These are phyloP conservation scores for Pichia phayaonensis DNA, from an alignment of 805 yeast species.

Conservation along the genomic window DNA sequence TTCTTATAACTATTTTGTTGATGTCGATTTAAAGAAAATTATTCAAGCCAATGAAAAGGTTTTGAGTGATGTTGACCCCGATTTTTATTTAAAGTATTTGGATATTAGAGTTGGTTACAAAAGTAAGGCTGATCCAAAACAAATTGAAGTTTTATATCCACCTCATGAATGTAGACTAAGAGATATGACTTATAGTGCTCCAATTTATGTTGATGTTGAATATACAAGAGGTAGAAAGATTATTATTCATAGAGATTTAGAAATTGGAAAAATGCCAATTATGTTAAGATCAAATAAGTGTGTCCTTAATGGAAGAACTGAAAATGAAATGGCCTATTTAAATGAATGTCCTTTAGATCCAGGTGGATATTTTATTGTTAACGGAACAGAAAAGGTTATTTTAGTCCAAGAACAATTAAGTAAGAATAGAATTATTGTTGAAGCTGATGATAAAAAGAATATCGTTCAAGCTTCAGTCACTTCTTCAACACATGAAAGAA, in stretches of 20 bases:
- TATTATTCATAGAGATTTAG: slow-evolving; percentile 81
- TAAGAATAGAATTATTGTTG: slow-evolving; percentile 95
- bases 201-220: slow-evolving; percentile 93
- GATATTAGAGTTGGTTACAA: slow-evolving; percentile 88
- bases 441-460: slow-evolving; percentile 90
- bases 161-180: slow-evolving; percentile 96
- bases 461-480: slow-evolving; percentile 97
- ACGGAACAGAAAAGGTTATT: slow-evolving; percentile 96
- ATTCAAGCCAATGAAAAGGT: slow-evolving; percentile 85
- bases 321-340: slow-evolving; percentile 75
- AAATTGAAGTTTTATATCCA: slow-evolving; percentile 58
- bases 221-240: slow-evolving; percentile 93
- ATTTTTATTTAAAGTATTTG: slow-evolving; percentile 84
- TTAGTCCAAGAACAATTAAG: slow-evolving; percentile 94
- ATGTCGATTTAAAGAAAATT: slow-evolving; percentile 86
- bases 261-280: slow-evolving; percentile 98
- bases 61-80: slow-evolving; percentile 93
- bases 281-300: slow-evolving; percentile 94
- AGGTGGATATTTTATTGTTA: slow-evolving; percentile 96
- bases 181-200: slow-evolving; percentile 92
- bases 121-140: slow-evolving; percentile 38
- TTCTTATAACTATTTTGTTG: slow-evolving; percentile 96
- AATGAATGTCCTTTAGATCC: slow-evolving; percentile 98
- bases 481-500: slow-evolving; percentile 95
- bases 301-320: slow-evolving; percentile 70